Evolutionary conservation across 2,329 filamentous ascomycete genomes (phyloP), one percentile per base, ranked within the genome.

Genomic region (Beauveria asiatica): DNA sequence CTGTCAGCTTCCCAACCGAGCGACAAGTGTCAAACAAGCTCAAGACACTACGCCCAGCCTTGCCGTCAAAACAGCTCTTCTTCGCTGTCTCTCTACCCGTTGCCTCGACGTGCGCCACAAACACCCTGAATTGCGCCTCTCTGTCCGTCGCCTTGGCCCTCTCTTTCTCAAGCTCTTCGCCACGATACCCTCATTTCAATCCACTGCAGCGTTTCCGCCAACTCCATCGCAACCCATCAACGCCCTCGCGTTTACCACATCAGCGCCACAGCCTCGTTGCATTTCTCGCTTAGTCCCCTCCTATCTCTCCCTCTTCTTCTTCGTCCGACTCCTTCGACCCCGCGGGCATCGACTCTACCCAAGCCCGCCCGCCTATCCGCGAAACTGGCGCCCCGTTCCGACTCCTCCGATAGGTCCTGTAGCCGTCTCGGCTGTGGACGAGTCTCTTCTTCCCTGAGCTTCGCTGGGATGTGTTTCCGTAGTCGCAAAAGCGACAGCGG

Each of bases 381-480:
- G 30, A 56, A 56, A 46, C 59, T 57, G 59, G 52, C 59, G 59
- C 52, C 57, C 13, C 27, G 49, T 21, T 41, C 49, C 11, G 41
- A 21, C 13, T 27, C 44, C 13, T 8, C 42, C 51, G 44, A 48
- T 39, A 46, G 42, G 44, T 55, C 45, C 45, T 57, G 52, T 45
- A 45, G 37, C 46, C 59, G 52, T 11, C 46, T 57, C 9, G 53
- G 59, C 51, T 57, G 55, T 56, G 48, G 53, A 41, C 30, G 48
- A 5, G 9, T 37, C 5, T 48, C n/a, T 42, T 46, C 55, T 21
- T 46, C 44, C 23, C 25, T 41, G 11, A n/a, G 37, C 45, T 21
- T 46, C 11, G 33, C 41, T 62, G 69, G 64, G 62, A 88, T 88
- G 85, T 88, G 85, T 73, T 88, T 88, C 72, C 83, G 84, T 63